Conservation (phyloP, 495 filamentous ascomycete genomes). For the Hypoxylon lenormandii region DNA sequence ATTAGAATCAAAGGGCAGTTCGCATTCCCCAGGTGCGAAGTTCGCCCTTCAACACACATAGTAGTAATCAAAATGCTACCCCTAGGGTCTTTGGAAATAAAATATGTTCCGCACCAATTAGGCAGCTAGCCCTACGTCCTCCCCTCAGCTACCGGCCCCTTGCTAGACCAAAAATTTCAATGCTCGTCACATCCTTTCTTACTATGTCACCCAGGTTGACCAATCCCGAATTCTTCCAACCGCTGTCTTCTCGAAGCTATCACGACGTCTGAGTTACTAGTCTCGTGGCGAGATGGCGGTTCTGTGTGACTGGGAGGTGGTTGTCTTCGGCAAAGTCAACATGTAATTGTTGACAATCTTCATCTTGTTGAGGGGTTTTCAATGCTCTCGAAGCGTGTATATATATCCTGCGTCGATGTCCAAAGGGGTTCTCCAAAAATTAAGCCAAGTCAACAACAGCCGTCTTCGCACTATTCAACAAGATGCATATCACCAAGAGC, state of each 20-base stretch:
- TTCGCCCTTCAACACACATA: constrained; percentile 24
- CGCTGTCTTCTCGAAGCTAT: constrained; percentile 1
- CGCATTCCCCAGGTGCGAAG: constrained; percentile 24
- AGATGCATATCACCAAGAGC: constrained; percentile 37
- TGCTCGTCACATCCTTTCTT: constrained; percentile 22
- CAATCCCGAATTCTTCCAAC: constrained; percentile 23
- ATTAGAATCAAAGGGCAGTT: constrained; percentile 8
- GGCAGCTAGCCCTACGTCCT: constrained; percentile 28
- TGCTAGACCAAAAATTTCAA: constrained; percentile 19
- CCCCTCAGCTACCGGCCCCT: constrained; percentile 32
- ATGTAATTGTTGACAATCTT: not conserved
- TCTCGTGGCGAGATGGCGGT: not conserved
- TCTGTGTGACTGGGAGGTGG: constrained; percentile 2
- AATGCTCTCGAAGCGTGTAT: constrained; percentile 17
- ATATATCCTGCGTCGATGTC: constrained; percentile 16
- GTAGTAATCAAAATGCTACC: constrained; percentile 43
- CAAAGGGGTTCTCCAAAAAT: constrained; percentile 1
- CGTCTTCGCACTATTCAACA: constrained; percentile 16
- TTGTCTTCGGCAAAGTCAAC: not conserved
- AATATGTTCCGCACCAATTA: constrained; percentile 40
- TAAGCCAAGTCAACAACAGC: constrained; percentile 14
- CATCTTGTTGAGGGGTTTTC: not conserved
- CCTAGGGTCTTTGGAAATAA: constrained; percentile 27
- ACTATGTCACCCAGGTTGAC: constrained; percentile 30
- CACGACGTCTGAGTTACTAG: constrained; percentile 9